Base-by-base conservation (phyloP, 2,329 filamentous ascomycete genomes). In the Mycosphaerella sp. region DNA sequence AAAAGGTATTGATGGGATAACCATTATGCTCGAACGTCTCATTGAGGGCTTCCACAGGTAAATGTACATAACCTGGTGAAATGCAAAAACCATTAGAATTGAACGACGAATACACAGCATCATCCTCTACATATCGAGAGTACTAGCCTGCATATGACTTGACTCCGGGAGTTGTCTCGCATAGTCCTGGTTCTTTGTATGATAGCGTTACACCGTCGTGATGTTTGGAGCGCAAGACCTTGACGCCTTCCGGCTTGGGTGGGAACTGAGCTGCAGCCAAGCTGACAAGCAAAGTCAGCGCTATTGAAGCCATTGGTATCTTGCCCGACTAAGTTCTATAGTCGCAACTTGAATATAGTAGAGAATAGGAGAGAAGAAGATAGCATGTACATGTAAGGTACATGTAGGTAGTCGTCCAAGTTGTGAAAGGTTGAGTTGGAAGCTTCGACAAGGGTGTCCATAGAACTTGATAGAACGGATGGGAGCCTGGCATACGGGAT, bases 101-200 rank as follows among this genome's bases (percentile, higher is more conserved):
- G 11, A n/a, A n/a, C 8, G 23, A 6, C 7, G 10, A 6, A 44
- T 32, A 29, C 3, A 29, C 38, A 34, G 17, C 11, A 41, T 14
- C 14, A 17, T 17, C 1, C 14, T 17, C 14, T 17, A 17, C 14
- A 17, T 17, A 6, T 34, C 14, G 26, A 26, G 17, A 26, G 6
- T n/a, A 40, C 46, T 39, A 44, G 56, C 59, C 59, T 14, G 60
- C 60, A 50, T 78, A 79, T 1, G 72, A 75, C 45, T 76, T 74
- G 39, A 79, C 77, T 6, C 77, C 76, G 2, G 74, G 74, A 1
- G 76, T 79, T 0, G 76, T 79, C 66, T 79, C 77, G 58, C 77
- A 79, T 32, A 79, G 69, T 2, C 74, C 76, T 6, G 79, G 78
- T 64, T 79, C 72, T 65, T 78, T 80, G 66, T 78, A 79, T 2